phyloP scores from a whole-genome alignment of 1,139 yeast genomes.

The Lodderomyces orthopsilosis region DNA sequence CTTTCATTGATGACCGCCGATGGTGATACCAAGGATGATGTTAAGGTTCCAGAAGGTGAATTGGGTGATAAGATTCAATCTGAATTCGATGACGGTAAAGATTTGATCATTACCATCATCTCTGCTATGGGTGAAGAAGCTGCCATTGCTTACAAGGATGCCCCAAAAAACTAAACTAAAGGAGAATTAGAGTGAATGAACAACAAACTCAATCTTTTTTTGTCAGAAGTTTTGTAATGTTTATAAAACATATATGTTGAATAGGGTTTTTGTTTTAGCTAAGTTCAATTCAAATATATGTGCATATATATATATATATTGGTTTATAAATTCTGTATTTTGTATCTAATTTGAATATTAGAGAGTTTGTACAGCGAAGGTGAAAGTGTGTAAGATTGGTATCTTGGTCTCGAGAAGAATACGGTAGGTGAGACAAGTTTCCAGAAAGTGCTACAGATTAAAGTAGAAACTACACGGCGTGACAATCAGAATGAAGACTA shows the following conservation, averaged over 20 bases:
- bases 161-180: constrained; percentile 58
- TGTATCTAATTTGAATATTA: background rate
- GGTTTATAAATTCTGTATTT: constrained; percentile 1
- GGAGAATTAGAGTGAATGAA: too few species aligned
- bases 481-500: too few species aligned
- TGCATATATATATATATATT: background rate
- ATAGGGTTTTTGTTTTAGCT: background rate
- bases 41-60: constrained; percentile 97
- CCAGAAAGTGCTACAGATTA: too few species aligned
- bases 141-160: constrained; percentile 96
- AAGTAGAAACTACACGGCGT: too few species aligned
- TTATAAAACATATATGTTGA: background rate
- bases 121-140: constrained; percentile 99
- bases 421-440: too few species aligned
- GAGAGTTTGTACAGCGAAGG: background rate
- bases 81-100: constrained; percentile 97
- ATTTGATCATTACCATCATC: constrained; percentile 91
- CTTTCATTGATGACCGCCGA: constrained; percentile 94
- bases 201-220: too few species aligned
- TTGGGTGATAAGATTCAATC: constrained; percentile 88
- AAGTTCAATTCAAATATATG: background rate
- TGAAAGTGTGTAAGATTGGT: background rate
- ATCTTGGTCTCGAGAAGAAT: background rate
- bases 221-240: background rate
- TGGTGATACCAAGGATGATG: constrained; percentile 99